Percentiles rank a stretch among this genome's conserved stretches.
Evolutionary conservation across 305 asterid genomes (phyloP).

Genomic region (Lippia alba): DNA sequence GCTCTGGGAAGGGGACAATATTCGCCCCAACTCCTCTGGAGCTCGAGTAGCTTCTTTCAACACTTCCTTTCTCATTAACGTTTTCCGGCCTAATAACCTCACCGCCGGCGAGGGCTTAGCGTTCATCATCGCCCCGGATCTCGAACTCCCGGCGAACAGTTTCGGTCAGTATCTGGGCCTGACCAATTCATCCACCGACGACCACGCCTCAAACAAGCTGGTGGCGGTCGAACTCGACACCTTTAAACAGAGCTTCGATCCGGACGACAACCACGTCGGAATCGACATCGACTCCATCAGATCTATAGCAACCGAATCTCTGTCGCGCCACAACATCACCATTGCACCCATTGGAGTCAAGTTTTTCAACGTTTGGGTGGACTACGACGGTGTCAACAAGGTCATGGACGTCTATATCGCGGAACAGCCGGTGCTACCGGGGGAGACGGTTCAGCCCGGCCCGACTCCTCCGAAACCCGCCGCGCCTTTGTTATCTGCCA

Average conservation of each 20-base stretch:
- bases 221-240: conserved; percentile 94
- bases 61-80: conserved; percentile 74
- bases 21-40: not conserved
- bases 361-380: conserved; percentile 79
- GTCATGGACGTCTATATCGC: conserved; percentile 59
- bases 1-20: conserved; percentile 60
- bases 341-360: conserved; percentile 50
- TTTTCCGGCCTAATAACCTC: conserved; percentile 21
- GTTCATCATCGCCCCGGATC: conserved; percentile 64
- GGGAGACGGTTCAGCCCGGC: conserved; percentile 20
- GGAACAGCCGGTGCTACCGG: conserved; percentile 39
- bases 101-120: conserved; percentile 76
- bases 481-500: conserved; percentile 38
- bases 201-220: conserved; percentile 45
- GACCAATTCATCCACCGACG: conserved; percentile 66
- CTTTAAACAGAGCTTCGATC: conserved; percentile 64
- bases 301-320: conserved; percentile 39
- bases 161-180: conserved; percentile 76
- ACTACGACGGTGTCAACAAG: conserved; percentile 61
- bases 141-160: conserved; percentile 54
- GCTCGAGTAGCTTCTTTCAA: conserved; percentile 67
- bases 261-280: conserved; percentile 80
- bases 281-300: conserved; percentile 58
- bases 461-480: conserved; percentile 70
- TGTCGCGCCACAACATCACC: conserved; percentile 49